These are phyloP conservation scores for Sporothrix dimorphospora DNA, from an alignment of 2,329 filamentous ascomycete species.

Conservation along the genomic window DNA sequence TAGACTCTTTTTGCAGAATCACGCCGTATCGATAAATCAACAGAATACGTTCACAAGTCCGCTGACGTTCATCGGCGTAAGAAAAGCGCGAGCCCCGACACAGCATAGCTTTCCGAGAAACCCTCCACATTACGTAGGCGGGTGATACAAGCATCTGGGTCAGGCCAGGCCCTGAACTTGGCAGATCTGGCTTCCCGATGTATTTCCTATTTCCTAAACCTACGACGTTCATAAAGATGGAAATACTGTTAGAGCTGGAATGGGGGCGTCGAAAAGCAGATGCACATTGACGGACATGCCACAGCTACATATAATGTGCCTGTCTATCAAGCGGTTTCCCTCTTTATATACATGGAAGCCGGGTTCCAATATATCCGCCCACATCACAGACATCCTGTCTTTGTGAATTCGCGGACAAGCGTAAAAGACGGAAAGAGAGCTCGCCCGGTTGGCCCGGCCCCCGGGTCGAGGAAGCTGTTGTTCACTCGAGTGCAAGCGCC, in stretches of 20 bases:
- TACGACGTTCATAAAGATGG: too few relatives aligned
- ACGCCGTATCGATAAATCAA: background rate
- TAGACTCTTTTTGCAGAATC: background rate
- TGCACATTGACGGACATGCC: background rate
- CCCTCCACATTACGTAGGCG: conserved; percentile 11
- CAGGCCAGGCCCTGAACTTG: background rate
- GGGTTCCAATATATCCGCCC: too few relatives aligned
- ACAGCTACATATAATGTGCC: background rate
- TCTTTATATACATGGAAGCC: too few relatives aligned
- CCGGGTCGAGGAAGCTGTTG: too few relatives aligned
- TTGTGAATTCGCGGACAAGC: too few relatives aligned
- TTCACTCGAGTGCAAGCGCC: too few relatives aligned
- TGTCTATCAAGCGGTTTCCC: too few relatives aligned
- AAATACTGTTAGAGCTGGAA: background rate
- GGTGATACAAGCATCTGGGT: background rate
- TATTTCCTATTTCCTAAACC: background rate
- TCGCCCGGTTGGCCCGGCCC: too few relatives aligned
- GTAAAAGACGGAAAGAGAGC: too few relatives aligned
- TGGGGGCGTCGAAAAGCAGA: background rate
- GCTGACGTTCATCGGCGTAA: background rate
- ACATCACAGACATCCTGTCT: too few relatives aligned
- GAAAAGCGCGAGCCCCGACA: background rate
- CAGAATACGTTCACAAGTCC: background rate
- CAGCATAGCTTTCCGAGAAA: background rate
- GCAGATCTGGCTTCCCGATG: background rate